These are phyloP conservation scores for Colletotrichum ledebouriae DNA, from an alignment of 2,329 filamentous ascomycete species.

Conservation along the genomic window DNA sequence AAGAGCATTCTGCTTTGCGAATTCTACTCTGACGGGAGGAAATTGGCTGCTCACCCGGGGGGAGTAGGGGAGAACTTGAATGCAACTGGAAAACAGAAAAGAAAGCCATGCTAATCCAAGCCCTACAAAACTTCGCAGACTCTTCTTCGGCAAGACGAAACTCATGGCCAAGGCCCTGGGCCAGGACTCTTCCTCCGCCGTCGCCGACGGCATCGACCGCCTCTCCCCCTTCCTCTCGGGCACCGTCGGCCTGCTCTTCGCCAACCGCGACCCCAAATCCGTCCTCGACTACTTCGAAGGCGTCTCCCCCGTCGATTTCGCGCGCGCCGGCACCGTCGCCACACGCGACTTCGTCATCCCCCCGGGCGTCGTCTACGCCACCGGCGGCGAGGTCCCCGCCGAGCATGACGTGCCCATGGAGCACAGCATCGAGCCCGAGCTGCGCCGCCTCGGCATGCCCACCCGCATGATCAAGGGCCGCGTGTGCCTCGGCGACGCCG, in stretches of 20 bases:
- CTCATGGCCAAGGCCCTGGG: constrained; percentile 98
- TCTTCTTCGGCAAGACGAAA: constrained; percentile 99
- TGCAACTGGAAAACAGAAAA: too few species aligned
- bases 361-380: constrained; percentile 83
- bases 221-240: constrained; percentile 80
- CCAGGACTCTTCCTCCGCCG: constrained; percentile 80
- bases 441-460: constrained; percentile 90
- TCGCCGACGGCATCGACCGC: constrained; percentile 81
- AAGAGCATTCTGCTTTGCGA: too few species aligned
- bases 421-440: constrained; percentile 89
- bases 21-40: too few species aligned
- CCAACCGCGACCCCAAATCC: constrained; percentile 77
- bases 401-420: constrained; percentile 89
- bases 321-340: constrained; percentile 84
- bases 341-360: constrained; percentile 84
- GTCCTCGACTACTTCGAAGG: constrained; percentile 80
- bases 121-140: constrained; percentile 59
- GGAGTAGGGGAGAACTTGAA: too few species aligned
- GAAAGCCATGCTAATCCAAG: too few species aligned
- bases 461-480: constrained; percentile 90
- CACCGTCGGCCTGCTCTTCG: constrained; percentile 91
- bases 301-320: constrained; percentile 86
- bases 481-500: constrained; percentile 77
- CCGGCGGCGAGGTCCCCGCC: constrained; percentile 81
- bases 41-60: too few species aligned